Conservation (phyloP, 208 protist species). For the Trypanosoma caninum region DNA sequence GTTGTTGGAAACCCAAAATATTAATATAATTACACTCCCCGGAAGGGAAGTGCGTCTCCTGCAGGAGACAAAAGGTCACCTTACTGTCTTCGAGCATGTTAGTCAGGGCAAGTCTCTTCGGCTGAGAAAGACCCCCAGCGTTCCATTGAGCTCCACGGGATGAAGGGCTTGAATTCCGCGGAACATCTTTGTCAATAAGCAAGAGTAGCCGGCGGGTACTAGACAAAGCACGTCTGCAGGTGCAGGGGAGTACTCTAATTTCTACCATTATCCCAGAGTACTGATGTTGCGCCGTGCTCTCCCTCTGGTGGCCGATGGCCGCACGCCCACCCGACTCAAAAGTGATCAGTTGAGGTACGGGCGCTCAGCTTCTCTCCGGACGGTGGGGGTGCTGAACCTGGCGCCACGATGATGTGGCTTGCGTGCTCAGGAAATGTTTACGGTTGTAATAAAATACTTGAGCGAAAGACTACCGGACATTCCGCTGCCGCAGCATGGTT, state of each 20-base stretch:
- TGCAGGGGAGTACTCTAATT: slow-evolving; percentile 7
- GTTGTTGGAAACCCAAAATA: slow-evolving; percentile 16
- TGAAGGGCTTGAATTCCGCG: neutral
- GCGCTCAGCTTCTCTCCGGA: slow-evolving; percentile 18
- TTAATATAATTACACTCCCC: slow-evolving; percentile 7
- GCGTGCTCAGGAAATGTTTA: no score
- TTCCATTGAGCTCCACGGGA: slow-evolving; percentile 17
- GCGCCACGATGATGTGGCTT: slow-evolving; percentile 11
- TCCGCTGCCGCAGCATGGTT: no score
- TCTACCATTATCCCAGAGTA: slow-evolving; percentile 9
- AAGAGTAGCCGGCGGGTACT: neutral
- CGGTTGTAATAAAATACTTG: no score
- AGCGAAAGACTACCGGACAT: no score
- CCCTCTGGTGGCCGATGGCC: slow-evolving; percentile 18
- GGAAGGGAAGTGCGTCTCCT: neutral
- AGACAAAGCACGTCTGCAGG: slow-evolving; percentile 3
- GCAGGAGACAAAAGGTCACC: slow-evolving; percentile 13
- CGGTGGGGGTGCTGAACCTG: slow-evolving; percentile 4
- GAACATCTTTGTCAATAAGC: slow-evolving; percentile 4
- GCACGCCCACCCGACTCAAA: neutral
- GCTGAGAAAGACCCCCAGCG: neutral
- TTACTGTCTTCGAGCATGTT: slow-evolving; percentile 7
- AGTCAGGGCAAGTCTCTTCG: slow-evolving; percentile 2
- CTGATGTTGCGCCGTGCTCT: slow-evolving; percentile 4
- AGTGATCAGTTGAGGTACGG: neutral